These are phyloP conservation scores for Cochlearia excelsa DNA, from an alignment of 345 rosid species.

Conservation along the genomic window DNA sequence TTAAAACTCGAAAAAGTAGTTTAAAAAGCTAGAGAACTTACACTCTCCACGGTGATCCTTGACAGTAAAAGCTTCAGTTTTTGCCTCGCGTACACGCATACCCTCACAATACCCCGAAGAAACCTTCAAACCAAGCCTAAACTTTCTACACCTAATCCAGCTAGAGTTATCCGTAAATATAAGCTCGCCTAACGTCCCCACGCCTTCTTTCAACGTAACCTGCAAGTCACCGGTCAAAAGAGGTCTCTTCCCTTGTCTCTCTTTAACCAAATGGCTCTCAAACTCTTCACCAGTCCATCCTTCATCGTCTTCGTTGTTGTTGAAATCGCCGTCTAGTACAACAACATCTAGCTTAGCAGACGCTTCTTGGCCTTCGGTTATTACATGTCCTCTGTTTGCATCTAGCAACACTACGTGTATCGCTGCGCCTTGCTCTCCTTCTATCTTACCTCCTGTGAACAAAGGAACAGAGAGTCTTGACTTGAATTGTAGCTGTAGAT, in stretches of 20 bases:
- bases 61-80: conserved; percentile 93
- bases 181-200: conserved; percentile 93
- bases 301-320: conserved; percentile 69
- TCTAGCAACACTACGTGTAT: conserved; percentile 71
- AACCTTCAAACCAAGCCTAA: conserved; percentile 85
- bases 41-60: conserved; percentile 99
- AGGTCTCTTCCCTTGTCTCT: conserved; percentile 94
- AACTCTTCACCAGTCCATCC: conserved; percentile 85
- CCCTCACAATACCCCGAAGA: conserved; percentile 66
- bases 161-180: conserved; percentile 93
- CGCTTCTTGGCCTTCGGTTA: conserved; percentile 79
- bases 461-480: conserved; percentile 86
- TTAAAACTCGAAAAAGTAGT: too few species aligned
- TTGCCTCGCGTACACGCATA: conserved; percentile 83
- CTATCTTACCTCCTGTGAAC: conserved; percentile 95
- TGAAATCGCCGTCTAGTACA: conserved; percentile 96
- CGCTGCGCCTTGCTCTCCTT: conserved; percentile 94
- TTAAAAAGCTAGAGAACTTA: conserved; percentile 35
- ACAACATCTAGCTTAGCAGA: conserved; percentile 69
- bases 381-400: conserved; percentile 58
- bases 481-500: conserved; percentile 76
- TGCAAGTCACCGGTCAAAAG: conserved; percentile 86
- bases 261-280: conserved; percentile 83
- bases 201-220: conserved; percentile 80
- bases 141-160: conserved; percentile 97